Conservation (phyloP, 2,329 filamentous ascomycete species). For the Pyricularia pennisetigena region DNA sequence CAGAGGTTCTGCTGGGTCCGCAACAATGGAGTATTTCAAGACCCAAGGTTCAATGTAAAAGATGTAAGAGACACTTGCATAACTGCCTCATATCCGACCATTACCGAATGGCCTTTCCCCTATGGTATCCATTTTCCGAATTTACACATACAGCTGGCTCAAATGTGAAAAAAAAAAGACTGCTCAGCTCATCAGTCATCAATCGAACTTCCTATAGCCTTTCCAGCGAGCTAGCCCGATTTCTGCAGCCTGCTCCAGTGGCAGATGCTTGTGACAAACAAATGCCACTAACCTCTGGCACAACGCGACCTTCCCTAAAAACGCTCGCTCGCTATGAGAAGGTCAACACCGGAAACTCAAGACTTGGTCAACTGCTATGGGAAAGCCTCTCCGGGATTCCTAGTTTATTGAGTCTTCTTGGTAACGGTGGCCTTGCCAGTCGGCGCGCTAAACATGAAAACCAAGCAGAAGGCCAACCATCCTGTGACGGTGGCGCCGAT, state of each 20-base stretch:
- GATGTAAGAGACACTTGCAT: neutral
- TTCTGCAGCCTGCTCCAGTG: neutral
- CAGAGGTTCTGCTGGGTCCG: neutral
- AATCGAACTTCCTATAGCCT: neutral
- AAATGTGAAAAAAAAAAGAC: neutral
- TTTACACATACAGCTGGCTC: neutral
- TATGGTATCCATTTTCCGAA: neutral
- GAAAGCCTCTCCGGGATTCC: neutral
- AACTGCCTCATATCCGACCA: neutral
- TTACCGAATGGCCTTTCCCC: neutral
- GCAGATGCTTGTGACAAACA: neutral
- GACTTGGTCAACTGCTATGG: neutral
- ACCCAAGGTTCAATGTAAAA: neutral
- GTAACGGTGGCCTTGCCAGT: conserved; percentile 18
- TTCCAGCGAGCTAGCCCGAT: neutral
- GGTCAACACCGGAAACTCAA: neutral
- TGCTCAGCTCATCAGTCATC: neutral
- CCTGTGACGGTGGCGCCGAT: conserved; percentile 75
- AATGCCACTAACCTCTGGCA: neutral
- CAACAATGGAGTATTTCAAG: neutral
- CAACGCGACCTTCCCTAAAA: neutral
- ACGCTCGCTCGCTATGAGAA: neutral
- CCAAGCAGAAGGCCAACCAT: conserved; percentile 72
- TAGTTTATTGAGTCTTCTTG: conserved; percentile 37
- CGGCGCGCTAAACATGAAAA: conserved; percentile 73